Base-by-base conservation (phyloP, 2,329 filamentous ascomycete species). In the Trichophyton mentagrophytes region DNA sequence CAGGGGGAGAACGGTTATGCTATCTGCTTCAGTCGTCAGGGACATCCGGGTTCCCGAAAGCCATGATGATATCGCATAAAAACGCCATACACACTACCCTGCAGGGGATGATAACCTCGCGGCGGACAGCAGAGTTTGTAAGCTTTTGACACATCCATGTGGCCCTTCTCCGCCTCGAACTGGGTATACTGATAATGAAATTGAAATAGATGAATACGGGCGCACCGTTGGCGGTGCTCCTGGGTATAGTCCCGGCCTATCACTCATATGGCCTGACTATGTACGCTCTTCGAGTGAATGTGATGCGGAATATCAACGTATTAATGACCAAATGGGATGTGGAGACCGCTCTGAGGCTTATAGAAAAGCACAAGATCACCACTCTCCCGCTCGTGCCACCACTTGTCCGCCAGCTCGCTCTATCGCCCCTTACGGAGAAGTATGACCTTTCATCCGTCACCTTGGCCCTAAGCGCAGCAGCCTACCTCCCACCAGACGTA, bases 31-130 rank as follows among this genome's bases (percentile, higher is more conserved):
- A 63, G 53, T 61, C 62, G 8, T 63, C 61, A 57, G 61, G 60
- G 9, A 63, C 60, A 8, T 63, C 62, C 4, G 60, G 60, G 13
- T 60, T 63, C 17, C 62, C 62, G 27, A 63, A 63, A 22, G 61
- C 61, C 15, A 63, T 63, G 61, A 63, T 63, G 61, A 63, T 63
- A 40, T 57, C 61, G 15, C 61, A 63, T n/a, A 63, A 58, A n/a
- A 63, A 63, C 51, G 62, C 62, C 22, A 60, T 63, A 38, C 62
- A 61, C 30, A 59, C 60, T 3, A 57, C 57, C 11, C 44, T 61
- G 46, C 62, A 63, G 49, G 59, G 62, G 15, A 44, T 60, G 60
- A 61, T 63, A n/a, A 60, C 25, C 57, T 56, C 36, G 9, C 22
- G 22, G 11, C 59, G 38, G 36, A 47, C 57, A 0, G 59, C 57